These are phyloP conservation scores for Isabelozyma gotoi DNA, from an alignment of 805 yeast species.

Conservation along the genomic window DNA sequence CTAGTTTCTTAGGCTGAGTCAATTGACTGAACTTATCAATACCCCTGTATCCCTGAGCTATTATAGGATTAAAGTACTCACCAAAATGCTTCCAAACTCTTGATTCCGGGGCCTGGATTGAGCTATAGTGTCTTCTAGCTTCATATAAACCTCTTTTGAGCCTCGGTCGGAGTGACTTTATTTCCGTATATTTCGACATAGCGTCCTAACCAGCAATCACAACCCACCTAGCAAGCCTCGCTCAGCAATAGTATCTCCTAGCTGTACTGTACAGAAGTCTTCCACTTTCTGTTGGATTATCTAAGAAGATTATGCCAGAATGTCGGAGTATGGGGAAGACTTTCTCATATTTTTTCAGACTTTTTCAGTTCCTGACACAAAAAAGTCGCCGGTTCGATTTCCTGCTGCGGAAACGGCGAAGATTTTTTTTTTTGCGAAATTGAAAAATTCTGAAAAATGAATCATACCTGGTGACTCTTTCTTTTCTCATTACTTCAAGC, in stretches of 20 bases:
- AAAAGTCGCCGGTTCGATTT: neutral
- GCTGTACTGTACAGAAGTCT: no score
- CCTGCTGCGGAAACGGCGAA: neutral
- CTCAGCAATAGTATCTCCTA: no score
- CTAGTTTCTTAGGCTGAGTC: conserved; percentile 52
- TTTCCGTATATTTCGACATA: no score
- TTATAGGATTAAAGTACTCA: conserved; percentile 10
- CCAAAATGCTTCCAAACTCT: neutral
- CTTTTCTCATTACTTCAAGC: neutral
- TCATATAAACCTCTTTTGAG: no score
- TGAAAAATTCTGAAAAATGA: neutral
- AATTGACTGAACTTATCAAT: conserved; percentile 13
- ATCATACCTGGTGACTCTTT: neutral
- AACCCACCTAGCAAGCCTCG: no score
- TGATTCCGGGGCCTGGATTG: neutral
- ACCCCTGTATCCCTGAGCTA: conserved; percentile 23
- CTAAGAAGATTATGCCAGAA: no score
- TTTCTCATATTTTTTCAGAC: neutral
- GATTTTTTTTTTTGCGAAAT: no score
- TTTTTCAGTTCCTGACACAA: neutral
- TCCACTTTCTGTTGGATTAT: no score
- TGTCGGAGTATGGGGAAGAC: neutral
- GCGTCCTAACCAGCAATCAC: no score
- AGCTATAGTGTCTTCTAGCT: neutral
- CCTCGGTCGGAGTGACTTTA: neutral